Evolutionary conservation across 2,329 filamentous ascomycete genomes (phyloP).

Genomic region (Diaporthe sp.): DNA sequence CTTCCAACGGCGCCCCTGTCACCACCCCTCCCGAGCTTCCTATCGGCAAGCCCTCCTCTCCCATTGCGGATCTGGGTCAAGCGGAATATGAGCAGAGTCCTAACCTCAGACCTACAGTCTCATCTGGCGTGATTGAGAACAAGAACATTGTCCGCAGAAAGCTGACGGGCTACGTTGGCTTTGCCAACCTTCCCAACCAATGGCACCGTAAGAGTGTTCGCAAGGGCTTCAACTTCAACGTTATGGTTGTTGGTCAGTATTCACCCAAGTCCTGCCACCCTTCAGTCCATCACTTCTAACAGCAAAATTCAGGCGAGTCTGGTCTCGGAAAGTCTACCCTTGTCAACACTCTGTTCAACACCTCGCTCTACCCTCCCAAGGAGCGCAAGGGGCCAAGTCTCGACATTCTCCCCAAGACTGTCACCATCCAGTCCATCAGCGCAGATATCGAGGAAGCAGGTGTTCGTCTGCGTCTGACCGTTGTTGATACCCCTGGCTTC

Average conservation of each 20-base stretch:
- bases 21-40: constrained; percentile 56
- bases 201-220: constrained; percentile 99
- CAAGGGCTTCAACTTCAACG: constrained; percentile 99
- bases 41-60: constrained; percentile 55
- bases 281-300: constrained; percentile 32
- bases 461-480: constrained; percentile 93
- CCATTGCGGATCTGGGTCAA: constrained; percentile 46
- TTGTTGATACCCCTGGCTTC: constrained; percentile 97
- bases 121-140: constrained; percentile 74
- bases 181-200: constrained; percentile 98
- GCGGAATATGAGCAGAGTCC: constrained; percentile 53
- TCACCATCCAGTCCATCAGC: constrained; percentile 94
- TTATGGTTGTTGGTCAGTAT: constrained; percentile 97
- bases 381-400: constrained; percentile 98
- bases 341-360: constrained; percentile 99
- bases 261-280: background rate
- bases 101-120: constrained; percentile 55
- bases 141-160: constrained; percentile 98
- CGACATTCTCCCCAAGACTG: constrained; percentile 98
- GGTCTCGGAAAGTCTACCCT: constrained; percentile 98
- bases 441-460: constrained; percentile 99
- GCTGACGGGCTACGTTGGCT: constrained; percentile 97
- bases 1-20: constrained; percentile 58
- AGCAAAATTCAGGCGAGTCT: constrained; percentile 83
- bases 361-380: constrained; percentile 97